Percentiles rank a stretch among this genome's conserved stretches.
These are phyloP conservation scores for Suillus plorans DNA, from an alignment of 768 basidiomycete genomes.

Conservation along the genomic window DNA sequence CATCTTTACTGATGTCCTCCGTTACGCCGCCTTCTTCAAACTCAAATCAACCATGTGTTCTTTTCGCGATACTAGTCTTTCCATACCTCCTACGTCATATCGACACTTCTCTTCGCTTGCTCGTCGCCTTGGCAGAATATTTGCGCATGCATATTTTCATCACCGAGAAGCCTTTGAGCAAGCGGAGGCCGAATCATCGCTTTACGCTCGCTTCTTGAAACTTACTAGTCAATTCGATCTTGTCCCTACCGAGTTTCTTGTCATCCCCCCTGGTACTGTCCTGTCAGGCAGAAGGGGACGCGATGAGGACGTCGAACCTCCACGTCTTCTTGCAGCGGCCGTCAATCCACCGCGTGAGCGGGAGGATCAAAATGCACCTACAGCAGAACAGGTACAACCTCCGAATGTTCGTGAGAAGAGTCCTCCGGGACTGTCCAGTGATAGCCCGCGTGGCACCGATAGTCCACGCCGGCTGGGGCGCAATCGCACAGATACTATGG, in stretches of 20 bases:
- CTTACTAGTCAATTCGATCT: constrained; percentile 79
- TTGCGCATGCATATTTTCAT: constrained; percentile 95
- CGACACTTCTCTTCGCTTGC: constrained; percentile 91
- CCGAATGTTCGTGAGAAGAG: constrained; percentile 17
- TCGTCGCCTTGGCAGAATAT: constrained; percentile 89
- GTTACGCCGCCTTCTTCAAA: constrained; percentile 16
- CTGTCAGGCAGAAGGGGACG: constrained; percentile 27
- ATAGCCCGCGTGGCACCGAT: constrained; percentile 23
- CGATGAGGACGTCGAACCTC: constrained; percentile 36
- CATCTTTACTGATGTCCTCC: constrained; percentile 10
- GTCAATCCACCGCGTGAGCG: constrained; percentile 29
- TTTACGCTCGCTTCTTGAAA: constrained; percentile 88
- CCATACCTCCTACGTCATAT: constrained; percentile 76
- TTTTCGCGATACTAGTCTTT: constrained; percentile 49
- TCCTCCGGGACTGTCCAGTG: constrained; percentile 21
- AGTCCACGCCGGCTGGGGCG: constrained; percentile 51
- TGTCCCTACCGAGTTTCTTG: constrained; percentile 80
- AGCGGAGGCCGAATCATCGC: constrained; percentile 85
- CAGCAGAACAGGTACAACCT: constrained; percentile 9
- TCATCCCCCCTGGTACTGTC: constrained; percentile 58
- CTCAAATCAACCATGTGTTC: constrained; percentile 1
- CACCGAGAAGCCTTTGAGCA: constrained; percentile 91
- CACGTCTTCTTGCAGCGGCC: constrained; percentile 41
- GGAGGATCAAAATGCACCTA: constrained; percentile 14
- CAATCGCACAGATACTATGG: constrained; percentile 73